These are phyloP conservation scores for Lepidopterella palustris DNA, from an alignment of 495 filamentous ascomycete species.

Conservation along the genomic window DNA sequence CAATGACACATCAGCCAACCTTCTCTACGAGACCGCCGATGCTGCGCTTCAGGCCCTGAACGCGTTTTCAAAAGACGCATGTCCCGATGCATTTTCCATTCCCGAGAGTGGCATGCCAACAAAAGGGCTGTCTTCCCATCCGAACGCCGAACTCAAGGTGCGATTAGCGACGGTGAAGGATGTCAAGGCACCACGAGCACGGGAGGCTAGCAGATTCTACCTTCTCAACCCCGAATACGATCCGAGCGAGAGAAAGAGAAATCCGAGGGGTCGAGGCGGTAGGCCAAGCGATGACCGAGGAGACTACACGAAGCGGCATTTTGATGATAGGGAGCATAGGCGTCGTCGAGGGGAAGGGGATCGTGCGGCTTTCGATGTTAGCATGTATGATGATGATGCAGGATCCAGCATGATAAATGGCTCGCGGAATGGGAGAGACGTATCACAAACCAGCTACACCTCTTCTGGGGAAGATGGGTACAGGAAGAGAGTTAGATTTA, in stretches of 20 bases:
- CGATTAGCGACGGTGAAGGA: conserved; percentile 69
- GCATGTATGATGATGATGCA: conserved; percentile 70
- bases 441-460: not conserved
- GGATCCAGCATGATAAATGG: not conserved
- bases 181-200: conserved; percentile 67
- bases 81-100: conserved; percentile 27
- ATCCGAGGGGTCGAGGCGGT: conserved; percentile 43
- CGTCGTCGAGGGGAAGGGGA: conserved; percentile 45
- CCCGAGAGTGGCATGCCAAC: conserved; percentile 50
- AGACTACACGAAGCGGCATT: conserved; percentile 51
- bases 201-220: conserved; percentile 81
- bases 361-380: conserved; percentile 56
- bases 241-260: conserved; percentile 62
- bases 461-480: conserved; percentile 30
- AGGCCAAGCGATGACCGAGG: conserved; percentile 46
- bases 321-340: conserved; percentile 51
- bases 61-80: conserved; percentile 47
- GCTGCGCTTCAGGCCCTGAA: conserved; percentile 65
- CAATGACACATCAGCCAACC: conserved; percentile 83
- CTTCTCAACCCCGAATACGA: conserved; percentile 84
- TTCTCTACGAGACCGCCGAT: conserved; percentile 66
- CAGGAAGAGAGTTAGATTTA: conserved; percentile 38
- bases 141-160: conserved; percentile 62
- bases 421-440: conserved; percentile 11
- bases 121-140: conserved; percentile 57